Percentiles rank a stretch among this genome's conserved stretches.
Evolutionary conservation across 108 stramenopile genomes (phyloP).

Genomic region (Stephanodiscus minutulus): DNA sequence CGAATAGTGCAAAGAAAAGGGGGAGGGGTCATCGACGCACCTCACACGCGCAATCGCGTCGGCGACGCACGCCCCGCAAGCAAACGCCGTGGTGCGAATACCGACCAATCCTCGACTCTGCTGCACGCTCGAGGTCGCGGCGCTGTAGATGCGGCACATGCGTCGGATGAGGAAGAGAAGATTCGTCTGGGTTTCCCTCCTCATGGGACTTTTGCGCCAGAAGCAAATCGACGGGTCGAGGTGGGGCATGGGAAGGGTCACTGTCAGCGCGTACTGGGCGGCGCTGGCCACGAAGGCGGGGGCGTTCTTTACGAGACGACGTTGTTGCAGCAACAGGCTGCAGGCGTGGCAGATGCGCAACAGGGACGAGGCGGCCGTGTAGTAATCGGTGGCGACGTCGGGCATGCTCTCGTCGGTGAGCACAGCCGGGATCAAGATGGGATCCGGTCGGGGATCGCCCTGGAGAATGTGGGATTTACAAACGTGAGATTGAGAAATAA

Average conservation of each 20-base stretch:
- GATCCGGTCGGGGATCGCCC: constrained; percentile 87
- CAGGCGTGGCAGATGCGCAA: constrained; percentile 92
- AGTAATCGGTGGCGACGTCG: constrained; percentile 82
- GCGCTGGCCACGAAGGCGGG: constrained; percentile 94
- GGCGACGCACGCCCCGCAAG: constrained; percentile 93
- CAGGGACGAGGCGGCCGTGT: constrained; percentile 86
- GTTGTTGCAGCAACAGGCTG: constrained; percentile 94
- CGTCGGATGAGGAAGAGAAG: constrained; percentile 87
- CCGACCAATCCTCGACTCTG: constrained; percentile 96
- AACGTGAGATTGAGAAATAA: constrained; percentile 12
- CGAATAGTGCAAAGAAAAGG: constrained; percentile 95
- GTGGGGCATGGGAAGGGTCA: constrained; percentile 93
- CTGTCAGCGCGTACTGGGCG: constrained; percentile 92
- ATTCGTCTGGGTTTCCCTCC: constrained; percentile 91
- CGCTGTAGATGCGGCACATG: constrained; percentile 81
- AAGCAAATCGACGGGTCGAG: constrained; percentile 90
- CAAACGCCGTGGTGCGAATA: constrained; percentile 95
- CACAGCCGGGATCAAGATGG: constrained; percentile 95
- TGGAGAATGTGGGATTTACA: not conserved
- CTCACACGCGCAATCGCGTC: constrained; percentile 94
- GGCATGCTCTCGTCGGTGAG: constrained; percentile 92
- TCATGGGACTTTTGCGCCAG: constrained; percentile 90
- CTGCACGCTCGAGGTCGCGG: constrained; percentile 92
- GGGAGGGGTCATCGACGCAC: constrained; percentile 93
- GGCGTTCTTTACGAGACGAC: constrained; percentile 93